Evolutionary conservation across 2,329 filamentous ascomycete species (phyloP).

Genomic region (Colletotrichum paranaense): DNA sequence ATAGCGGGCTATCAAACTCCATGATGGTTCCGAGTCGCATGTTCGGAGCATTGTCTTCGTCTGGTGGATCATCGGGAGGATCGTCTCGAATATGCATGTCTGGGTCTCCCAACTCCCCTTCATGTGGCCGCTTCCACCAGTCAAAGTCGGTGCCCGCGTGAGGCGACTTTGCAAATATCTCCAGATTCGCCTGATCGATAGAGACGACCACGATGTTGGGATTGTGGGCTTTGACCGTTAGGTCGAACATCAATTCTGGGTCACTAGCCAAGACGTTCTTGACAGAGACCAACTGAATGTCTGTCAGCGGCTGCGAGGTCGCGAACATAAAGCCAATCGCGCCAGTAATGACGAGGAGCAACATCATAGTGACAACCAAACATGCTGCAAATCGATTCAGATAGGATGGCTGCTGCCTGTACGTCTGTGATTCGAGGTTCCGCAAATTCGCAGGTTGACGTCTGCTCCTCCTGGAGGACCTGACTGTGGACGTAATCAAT

Average conservation of each 20-base stretch:
- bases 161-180: slow-evolving; percentile 94
- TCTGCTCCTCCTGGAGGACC: slow-evolving; percentile 68
- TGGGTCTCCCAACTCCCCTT: slow-evolving; percentile 21
- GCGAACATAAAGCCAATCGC: slow-evolving; percentile 91
- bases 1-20: slow-evolving; percentile 86
- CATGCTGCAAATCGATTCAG: slow-evolving; percentile 85
- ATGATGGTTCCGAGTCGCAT: slow-evolving; percentile 93
- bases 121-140: slow-evolving; percentile 64
- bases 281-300: slow-evolving; percentile 83
- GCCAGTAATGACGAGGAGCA: slow-evolving; percentile 85
- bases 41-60: slow-evolving; percentile 78
- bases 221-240: slow-evolving; percentile 89
- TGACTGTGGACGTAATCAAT: slow-evolving; percentile 71
- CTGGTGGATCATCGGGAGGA: slow-evolving; percentile 65
- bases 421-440: slow-evolving; percentile 79
- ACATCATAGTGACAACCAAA: slow-evolving; percentile 82
- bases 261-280: slow-evolving; percentile 93
- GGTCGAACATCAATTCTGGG: slow-evolving; percentile 93
- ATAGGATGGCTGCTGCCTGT: slow-evolving; percentile 71
- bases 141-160: slow-evolving; percentile 79
- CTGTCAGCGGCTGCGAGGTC: slow-evolving; percentile 86
- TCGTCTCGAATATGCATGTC: slow-evolving; percentile 45
- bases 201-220: slow-evolving; percentile 92
- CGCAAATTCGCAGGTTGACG: slow-evolving; percentile 67
- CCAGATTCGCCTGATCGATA: slow-evolving; percentile 87